Percentiles rank a stretch among this genome's conserved stretches.
Conservation (phyloP, 2,329 filamentous ascomycete species). For the Lachnellula cervina region DNA sequence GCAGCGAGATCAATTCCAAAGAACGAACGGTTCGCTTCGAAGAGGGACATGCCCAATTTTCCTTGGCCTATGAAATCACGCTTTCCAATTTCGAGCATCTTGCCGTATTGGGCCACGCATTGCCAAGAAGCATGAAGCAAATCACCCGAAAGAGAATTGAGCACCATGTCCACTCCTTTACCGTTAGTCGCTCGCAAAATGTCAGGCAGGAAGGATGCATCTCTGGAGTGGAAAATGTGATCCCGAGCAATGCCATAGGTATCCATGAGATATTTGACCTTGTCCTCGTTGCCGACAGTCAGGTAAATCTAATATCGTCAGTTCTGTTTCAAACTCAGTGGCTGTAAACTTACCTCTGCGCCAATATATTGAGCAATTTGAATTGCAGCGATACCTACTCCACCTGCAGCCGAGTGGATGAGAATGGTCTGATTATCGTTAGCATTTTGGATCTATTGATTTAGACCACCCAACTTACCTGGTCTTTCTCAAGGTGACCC, state of each 20-base stretch:
- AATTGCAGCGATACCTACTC: constrained; percentile 31
- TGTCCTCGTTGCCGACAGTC: constrained; percentile 14
- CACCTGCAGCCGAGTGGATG: constrained; percentile 29
- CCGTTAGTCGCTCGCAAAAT: constrained; percentile 20
- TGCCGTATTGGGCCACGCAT: constrained; percentile 33
- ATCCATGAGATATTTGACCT: constrained; percentile 7
- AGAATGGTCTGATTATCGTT: constrained; percentile 17
- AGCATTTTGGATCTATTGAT: not conserved
- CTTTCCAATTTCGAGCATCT: constrained; percentile 36
- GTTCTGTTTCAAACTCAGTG: constrained; percentile 14
- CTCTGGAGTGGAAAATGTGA: not conserved
- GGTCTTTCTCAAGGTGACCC: constrained; percentile 10
- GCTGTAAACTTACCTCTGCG: constrained; percentile 22
- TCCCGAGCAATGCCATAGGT: not conserved
- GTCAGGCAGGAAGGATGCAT: constrained; percentile 14
- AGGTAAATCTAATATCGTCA: constrained; percentile 15
- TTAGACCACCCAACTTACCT: constrained; percentile 16
- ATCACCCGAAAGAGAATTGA: constrained; percentile 11
- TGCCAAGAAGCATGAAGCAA: constrained; percentile 27
- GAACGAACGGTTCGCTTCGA: constrained; percentile 25
- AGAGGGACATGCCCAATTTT: constrained; percentile 27
- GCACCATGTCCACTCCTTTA: constrained; percentile 23
- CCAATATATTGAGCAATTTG: constrained; percentile 26
- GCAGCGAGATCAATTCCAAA: constrained; percentile 17
- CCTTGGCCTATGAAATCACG: constrained; percentile 24